Percentiles rank a stretch among this genome's conserved stretches.
phyloP scores from a whole-genome alignment of 225 moss, liverwort and hornwort genomes.

The Straminergon stramineum region DNA sequence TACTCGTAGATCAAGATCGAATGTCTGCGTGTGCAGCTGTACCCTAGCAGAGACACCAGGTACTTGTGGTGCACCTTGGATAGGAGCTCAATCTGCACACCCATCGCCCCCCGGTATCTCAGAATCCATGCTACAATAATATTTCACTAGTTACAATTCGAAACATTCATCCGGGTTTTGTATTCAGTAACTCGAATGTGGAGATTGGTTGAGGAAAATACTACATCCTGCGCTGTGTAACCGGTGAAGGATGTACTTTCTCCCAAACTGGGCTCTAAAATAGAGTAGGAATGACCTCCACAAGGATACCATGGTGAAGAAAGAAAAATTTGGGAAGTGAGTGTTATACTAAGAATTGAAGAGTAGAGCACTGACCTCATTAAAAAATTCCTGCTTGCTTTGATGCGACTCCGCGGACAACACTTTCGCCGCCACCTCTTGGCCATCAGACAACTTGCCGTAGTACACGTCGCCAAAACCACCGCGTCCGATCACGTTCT shows the following conservation, averaged over 20 bases:
- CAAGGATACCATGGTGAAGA: not conserved
- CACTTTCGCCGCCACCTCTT: constrained; percentile 2
- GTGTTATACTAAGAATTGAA: not conserved
- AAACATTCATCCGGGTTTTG: not conserved
- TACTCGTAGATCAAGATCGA: not conserved
- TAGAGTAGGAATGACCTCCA: not conserved
- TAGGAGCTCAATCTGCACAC: constrained; percentile 33
- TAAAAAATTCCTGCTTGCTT: constrained; percentile 5
- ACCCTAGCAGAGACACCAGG: constrained; percentile 26
- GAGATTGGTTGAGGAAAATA: not conserved
- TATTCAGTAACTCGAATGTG: not conserved
- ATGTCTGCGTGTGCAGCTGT: not conserved
- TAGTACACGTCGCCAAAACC: constrained; percentile 12
- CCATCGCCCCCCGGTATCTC: not conserved
- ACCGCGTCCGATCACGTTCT: constrained; percentile 17
- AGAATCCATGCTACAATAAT: not conserved
- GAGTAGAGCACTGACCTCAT: not conserved
- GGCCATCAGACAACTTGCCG: not conserved
- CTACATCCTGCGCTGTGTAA: not conserved
- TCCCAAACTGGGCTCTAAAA: not conserved
- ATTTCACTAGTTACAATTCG: not conserved
- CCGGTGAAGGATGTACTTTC: not conserved
- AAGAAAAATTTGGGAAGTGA: not conserved
- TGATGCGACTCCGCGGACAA: not conserved
- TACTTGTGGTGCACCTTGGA: constrained; percentile 37